Evolutionary conservation across 2,329 filamentous ascomycete genomes (phyloP), one percentile per base, ranked within the genome.

Genomic region (Alternaria triticimaculans): DNA sequence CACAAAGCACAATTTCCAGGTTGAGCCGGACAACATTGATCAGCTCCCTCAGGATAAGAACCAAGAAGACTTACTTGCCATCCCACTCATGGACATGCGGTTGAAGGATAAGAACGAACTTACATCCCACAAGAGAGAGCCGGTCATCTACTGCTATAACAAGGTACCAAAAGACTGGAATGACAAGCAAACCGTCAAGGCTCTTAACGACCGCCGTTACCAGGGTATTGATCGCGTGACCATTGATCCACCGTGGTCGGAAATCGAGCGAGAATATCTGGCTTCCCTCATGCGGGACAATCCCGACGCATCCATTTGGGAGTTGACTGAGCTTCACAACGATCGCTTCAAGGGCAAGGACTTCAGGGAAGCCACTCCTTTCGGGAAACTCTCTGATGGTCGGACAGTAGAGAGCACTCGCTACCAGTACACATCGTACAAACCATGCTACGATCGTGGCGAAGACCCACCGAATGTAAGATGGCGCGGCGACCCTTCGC

Each of bases 41-140:
- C 21, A 60, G 10, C 54, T 59, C 4, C 20, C 58, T 5, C 45
- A 21, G 2, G 28, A 12, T 8, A 54, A 73, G 4, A 71, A 76
- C 49, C 74, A 77, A 43, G 57, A 73, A 33, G 62, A 72, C 3
- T 25, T 68, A 3, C 53, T 75, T 1, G 43, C 71, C 11, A 41
- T 78, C 6, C 64, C 60, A 2, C 57, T 79, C 5, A 76, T 79
- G 9, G 75, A 79, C 18, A 74, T 78, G 70, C 72, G 76, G 5
- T 62, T 68, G 1, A 69, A n/a, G 9, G 37, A 41, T 1, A 41
- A 55, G 15, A 55, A 18, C 12, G 14, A 41, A 18, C n/a, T 9
- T 9, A 41, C 37, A 41, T 41, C 37, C 37, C n/a, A 37, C 21
- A 50, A 30, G 30, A 66, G 60, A 4, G 63, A 73, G 12, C 58